Conservation (phyloP, 2,329 filamentous ascomycete species). For the Claviceps quebecensis region DNA sequence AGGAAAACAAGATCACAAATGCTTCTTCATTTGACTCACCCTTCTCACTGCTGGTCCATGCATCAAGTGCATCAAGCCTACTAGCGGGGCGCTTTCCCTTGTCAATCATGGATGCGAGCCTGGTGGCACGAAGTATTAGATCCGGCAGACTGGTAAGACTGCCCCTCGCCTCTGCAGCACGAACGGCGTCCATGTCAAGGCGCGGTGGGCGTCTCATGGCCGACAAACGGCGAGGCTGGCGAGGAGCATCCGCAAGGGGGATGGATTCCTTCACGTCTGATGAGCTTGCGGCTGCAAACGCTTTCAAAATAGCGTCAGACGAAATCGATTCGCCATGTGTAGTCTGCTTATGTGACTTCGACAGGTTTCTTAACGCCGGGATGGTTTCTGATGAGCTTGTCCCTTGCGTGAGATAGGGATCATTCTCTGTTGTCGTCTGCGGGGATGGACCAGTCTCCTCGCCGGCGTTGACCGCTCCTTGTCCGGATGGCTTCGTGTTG, state of each 20-base stretch:
- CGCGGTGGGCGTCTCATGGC: slow-evolving; percentile 53
- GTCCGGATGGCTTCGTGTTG: slow-evolving; percentile 17
- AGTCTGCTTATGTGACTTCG: slow-evolving; percentile 7
- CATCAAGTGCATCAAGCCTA: slow-evolving; percentile 38
- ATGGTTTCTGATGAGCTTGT: slow-evolving; percentile 31
- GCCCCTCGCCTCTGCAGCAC: slow-evolving; percentile 67
- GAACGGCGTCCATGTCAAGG: slow-evolving; percentile 70
- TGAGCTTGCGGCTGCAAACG: slow-evolving; percentile 34
- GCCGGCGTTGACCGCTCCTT: slow-evolving; percentile 7
- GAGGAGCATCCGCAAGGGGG: slow-evolving; percentile 16
- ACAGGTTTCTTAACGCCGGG: slow-evolving; percentile 13
- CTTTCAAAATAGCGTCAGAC: slow-evolving; percentile 34
- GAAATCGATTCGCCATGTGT: slow-evolving; percentile 16
- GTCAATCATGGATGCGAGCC: slow-evolving; percentile 76
- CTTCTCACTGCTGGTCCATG: slow-evolving; percentile 33
- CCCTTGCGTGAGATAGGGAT: slow-evolving; percentile 31
- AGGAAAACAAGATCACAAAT: background rate
- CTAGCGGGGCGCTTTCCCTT: slow-evolving; percentile 55
- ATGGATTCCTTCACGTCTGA: slow-evolving; percentile 24
- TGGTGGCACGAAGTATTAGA: slow-evolving; percentile 76
- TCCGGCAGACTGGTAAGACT: slow-evolving; percentile 88
- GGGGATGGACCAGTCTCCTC: slow-evolving; percentile 22
- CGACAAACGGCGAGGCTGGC: slow-evolving; percentile 31
- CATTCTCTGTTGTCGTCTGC: slow-evolving; percentile 30
- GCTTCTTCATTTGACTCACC: slow-evolving; percentile 12